Evolutionary conservation across 441 rosid genomes (phyloP).

Genomic region (Mallotus repandus): DNA sequence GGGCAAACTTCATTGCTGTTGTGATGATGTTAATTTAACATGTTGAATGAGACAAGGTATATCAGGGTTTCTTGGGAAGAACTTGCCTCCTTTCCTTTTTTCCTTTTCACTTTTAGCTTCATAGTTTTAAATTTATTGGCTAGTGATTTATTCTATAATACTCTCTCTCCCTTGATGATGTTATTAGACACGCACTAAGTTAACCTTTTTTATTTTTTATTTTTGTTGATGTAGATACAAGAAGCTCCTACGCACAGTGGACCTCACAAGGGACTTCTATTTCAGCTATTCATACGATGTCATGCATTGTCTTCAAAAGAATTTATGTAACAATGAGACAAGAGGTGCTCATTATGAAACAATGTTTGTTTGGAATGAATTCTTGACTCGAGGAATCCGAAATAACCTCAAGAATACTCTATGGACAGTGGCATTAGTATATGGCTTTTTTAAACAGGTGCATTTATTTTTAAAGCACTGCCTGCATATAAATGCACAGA

Average conservation of each 20-base stretch:
- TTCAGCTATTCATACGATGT: slow-evolving; percentile 96
- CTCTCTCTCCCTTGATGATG: slow-evolving; percentile 17
- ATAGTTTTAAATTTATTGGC: slow-evolving; percentile 14
- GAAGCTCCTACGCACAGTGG: slow-evolving; percentile 88
- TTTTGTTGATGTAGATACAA: slow-evolving; percentile 69
- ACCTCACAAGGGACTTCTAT: slow-evolving; percentile 96
- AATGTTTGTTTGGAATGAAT: slow-evolving; percentile 99
- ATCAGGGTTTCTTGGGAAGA: slow-evolving; percentile 55
- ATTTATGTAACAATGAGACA: slow-evolving; percentile 56
- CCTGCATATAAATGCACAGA: slow-evolving; percentile 2
- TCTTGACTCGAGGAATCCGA: slow-evolving; percentile 83
- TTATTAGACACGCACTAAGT: slow-evolving; percentile 16
- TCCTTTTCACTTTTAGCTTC: background rate
- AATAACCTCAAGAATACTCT: slow-evolving; percentile 70
- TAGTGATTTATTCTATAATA: background rate
- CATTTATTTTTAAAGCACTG: slow-evolving; percentile 19
- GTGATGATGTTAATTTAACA: slow-evolving; percentile 56
- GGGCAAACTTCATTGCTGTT: slow-evolving; percentile 64
- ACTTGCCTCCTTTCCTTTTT: slow-evolving; percentile 17
- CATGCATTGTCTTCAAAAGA: slow-evolving; percentile 91
- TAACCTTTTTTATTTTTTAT: slow-evolving; percentile 15
- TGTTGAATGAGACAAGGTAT: slow-evolving; percentile 75
- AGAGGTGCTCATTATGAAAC: slow-evolving; percentile 70
- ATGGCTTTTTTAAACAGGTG: slow-evolving; percentile 99
- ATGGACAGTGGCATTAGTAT: slow-evolving; percentile 96